Base-by-base conservation (phyloP, 129 eudicot species). In the Lactuca saligna region DNA sequence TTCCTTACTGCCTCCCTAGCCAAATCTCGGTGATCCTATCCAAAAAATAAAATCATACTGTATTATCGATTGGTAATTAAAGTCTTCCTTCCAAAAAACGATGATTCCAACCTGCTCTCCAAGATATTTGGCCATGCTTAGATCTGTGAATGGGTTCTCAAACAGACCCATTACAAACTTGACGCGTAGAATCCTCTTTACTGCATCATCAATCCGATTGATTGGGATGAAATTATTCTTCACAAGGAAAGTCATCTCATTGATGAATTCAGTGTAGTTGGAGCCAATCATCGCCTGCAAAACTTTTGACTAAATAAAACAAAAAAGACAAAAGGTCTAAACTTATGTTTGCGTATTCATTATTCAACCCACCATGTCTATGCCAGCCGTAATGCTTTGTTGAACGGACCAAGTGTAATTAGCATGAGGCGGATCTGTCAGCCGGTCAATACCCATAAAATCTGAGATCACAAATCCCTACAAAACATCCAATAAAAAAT, bases 401-500 rank as follows among this genome's bases (percentile, higher is more conserved):
- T 56, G 57, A 73, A 86, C 80, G 7, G 91, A 86, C 65, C 79
- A 86, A 13, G 91, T 87, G 57, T 90, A 90, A 72, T 90, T 86
- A 12, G 76, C 82, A 38, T 82, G 86, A 14, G 82, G 74, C 5
- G 91, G 95, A 31, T 76, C 33, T 7, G 97, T 87, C 54, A 90
- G 75, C 81, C 53, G 68, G 61, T 87, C 97, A 32, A 90, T 80
- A 6, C 97, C 97, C 48, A 64, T 4, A 71, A 80, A 84, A 76
- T 90, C 97, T 35, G 97, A 81, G 39, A 87, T 87, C 63, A 90
- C 89, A 72, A 90, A 87, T 8, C 97, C 97, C 97, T 89, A 74
- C 63, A 72, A 67, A 55, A 35, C 15, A 66, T 48, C 29, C 71
- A 63, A 32, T 3, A 54, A 60, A 46, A 29, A 60, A 31, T 41